Conservation (phyloP, 2,329 filamentous ascomycete genomes). For the Penicillium psychrosexuale region DNA sequence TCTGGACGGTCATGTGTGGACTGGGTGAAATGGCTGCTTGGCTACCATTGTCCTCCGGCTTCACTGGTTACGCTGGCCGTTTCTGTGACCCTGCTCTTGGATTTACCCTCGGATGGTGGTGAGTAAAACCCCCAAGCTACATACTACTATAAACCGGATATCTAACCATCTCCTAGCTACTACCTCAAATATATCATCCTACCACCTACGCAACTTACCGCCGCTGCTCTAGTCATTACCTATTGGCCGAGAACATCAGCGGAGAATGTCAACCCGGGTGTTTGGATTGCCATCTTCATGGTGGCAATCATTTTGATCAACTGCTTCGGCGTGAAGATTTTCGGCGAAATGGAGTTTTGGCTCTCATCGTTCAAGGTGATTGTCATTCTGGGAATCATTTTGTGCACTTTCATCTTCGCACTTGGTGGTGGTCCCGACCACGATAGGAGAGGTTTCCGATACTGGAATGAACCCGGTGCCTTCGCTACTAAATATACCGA, state of each 20-base stretch:
- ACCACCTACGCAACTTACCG: constrained; percentile 21
- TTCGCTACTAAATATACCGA: constrained; percentile 10
- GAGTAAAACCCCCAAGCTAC: constrained; percentile 41
- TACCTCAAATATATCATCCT: constrained; percentile 6
- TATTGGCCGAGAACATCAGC: constrained; percentile 6
- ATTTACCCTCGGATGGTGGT: constrained; percentile 41
- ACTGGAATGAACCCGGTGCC: constrained; percentile 53
- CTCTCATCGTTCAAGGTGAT: constrained; percentile 59
- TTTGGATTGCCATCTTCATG: not conserved
- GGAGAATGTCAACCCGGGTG: constrained; percentile 3
- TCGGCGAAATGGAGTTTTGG: constrained; percentile 60
- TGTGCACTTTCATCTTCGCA: constrained; percentile 76
- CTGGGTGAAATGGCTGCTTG: constrained; percentile 47
- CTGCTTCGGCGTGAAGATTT: constrained; percentile 64
- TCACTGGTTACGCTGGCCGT: constrained; percentile 41
- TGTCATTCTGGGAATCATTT: constrained; percentile 63
- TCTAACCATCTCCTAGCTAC: not conserved
- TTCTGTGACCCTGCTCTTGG: constrained; percentile 47
- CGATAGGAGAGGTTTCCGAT: constrained; percentile 67
- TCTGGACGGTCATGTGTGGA: constrained; percentile 26
- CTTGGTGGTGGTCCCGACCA: constrained; percentile 70
- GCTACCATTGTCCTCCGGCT: constrained; percentile 39
- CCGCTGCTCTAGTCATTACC: constrained; percentile 22
- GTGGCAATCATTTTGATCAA: constrained; percentile 53
- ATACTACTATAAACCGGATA: constrained; percentile 15